phyloP scores from a whole-genome alignment of 129 eudicot species.

The Centella asiatica region DNA sequence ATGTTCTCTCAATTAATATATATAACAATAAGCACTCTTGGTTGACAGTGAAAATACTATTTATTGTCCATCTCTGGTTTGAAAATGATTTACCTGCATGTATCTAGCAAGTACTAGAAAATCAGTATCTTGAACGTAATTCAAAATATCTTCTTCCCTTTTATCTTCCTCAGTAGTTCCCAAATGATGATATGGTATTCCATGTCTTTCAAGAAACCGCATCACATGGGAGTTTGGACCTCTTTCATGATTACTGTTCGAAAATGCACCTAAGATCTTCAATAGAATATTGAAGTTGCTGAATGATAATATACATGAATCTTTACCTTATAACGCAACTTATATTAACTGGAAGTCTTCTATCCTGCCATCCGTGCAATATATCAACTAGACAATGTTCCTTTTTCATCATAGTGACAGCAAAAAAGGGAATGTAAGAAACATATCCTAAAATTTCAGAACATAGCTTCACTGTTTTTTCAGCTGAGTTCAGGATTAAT shows the following conservation, averaged over 20 bases:
- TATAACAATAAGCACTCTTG: not conserved
- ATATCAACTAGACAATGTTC: constrained; percentile 95
- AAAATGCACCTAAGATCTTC: constrained; percentile 10
- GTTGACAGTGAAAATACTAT: not conserved
- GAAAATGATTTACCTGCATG: constrained; percentile 81
- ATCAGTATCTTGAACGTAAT: constrained; percentile 77
- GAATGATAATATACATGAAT: not conserved
- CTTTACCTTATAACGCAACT: constrained; percentile 68
- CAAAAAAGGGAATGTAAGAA: too few species aligned
- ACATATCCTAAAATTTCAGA: too few species aligned
- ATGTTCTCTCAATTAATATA: too few species aligned
- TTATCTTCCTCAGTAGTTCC: constrained; percentile 36
- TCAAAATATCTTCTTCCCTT: constrained; percentile 64
- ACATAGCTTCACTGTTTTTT: too few species aligned
- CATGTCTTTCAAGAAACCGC: constrained; percentile 76
- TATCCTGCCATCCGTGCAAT: constrained; percentile 91
- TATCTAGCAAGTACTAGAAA: constrained; percentile 95
- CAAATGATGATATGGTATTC: constrained; percentile 67
- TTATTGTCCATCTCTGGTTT: not conserved
- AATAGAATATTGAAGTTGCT: constrained; percentile 7
- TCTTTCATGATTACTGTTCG: constrained; percentile 79
- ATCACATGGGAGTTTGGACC: constrained; percentile 69
- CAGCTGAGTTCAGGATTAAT: not conserved
- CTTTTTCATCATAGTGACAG: constrained; percentile 29
- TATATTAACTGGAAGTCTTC: constrained; percentile 72